These are phyloP conservation scores for Russula olivacea DNA, from an alignment of 768 basidiomycete species.

Conservation along the genomic window DNA sequence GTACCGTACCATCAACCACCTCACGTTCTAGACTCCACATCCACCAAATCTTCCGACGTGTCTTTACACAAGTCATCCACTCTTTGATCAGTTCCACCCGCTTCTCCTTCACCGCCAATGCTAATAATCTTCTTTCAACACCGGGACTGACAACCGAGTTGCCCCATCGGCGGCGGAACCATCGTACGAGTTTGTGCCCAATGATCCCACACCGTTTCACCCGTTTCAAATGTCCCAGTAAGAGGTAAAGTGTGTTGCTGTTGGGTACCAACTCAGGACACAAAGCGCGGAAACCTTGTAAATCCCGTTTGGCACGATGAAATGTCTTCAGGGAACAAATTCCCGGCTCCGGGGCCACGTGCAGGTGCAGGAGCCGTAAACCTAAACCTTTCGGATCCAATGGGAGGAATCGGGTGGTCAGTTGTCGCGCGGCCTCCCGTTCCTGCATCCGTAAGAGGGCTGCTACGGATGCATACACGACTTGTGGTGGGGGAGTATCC, in stretches of 20 bases:
- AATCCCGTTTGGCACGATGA: slow-evolving; percentile 22
- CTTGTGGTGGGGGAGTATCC: slow-evolving; percentile 9
- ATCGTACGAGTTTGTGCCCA: slow-evolving; percentile 40
- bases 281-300: slow-evolving; percentile 30
- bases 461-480: slow-evolving; percentile 11
- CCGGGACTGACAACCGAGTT: slow-evolving; percentile 45
- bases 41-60: slow-evolving; percentile 7
- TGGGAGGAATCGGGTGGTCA: slow-evolving; percentile 14
- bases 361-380: slow-evolving; percentile 20
- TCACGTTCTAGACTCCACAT: slow-evolving; percentile 17
- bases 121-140: slow-evolving; percentile 54
- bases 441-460: slow-evolving; percentile 22
- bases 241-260: slow-evolving; percentile 51
- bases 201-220: slow-evolving; percentile 50
- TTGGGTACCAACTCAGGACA: slow-evolving; percentile 50
- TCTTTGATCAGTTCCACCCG: slow-evolving; percentile 43
- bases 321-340: slow-evolving; percentile 2
- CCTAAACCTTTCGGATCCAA: slow-evolving; percentile 7
- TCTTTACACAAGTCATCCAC: slow-evolving; percentile 10
- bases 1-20: slow-evolving; percentile 10
- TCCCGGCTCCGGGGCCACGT: slow-evolving; percentile 13
- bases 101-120: slow-evolving; percentile 60
- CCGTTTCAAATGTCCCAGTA: slow-evolving; percentile 47
- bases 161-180: slow-evolving; percentile 55
- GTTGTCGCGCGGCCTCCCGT: slow-evolving; percentile 10